Evolutionary conservation across 2,329 filamentous ascomycete genomes (phyloP), one percentile per base, ranked within the genome.

Genomic region (Emergomyces orientalis): DNA sequence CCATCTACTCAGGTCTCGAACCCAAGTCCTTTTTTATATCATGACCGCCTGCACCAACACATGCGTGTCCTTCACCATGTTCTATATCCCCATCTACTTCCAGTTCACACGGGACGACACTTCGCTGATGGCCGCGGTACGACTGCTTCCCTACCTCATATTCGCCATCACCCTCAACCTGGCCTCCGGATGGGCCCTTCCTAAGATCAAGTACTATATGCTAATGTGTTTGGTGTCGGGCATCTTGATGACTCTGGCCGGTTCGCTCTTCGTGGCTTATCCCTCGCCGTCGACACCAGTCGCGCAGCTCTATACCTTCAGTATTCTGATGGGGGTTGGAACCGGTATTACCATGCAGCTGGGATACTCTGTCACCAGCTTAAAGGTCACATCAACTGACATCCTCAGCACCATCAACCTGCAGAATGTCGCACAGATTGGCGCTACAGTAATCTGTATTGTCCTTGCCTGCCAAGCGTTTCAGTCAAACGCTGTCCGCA

Each of bases 11-110:
- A 68, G 67, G 19, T 69, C 69, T 22, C 69, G 69, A 8, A 72
- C 74, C 1, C 69, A 78, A 61, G 65, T 81, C 1, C 64, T 82
- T 2, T 70, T 84, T 1, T 81, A 78, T 65, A 69, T 78, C 39
- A 71, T 72, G 9, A 78, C 75, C 1, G 68, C 73, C 1, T 73
- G 73, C 0, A 74, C 71, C 8, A 71, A 74, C 2, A 70, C 71
- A 7, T 68, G 75, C 25, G 76, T 76, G 56, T 73, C 79, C 51
- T 58, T 63, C 59, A 73, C 74, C 0, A 72, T 81, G 7, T 85
- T 84, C 71, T 85, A 81, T 70, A 78, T 81, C 8, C 82, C 83
- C 0, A 71, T 84, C 0, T 84, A 77, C 71, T 84, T 84, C 69
- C 79, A 82, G 63, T 85, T 84, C 67, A 75, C 75, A 0, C 74